Evolutionary conservation across 768 basidiomycete species (phyloP).

Genomic region (Suillus luteus): DNA sequence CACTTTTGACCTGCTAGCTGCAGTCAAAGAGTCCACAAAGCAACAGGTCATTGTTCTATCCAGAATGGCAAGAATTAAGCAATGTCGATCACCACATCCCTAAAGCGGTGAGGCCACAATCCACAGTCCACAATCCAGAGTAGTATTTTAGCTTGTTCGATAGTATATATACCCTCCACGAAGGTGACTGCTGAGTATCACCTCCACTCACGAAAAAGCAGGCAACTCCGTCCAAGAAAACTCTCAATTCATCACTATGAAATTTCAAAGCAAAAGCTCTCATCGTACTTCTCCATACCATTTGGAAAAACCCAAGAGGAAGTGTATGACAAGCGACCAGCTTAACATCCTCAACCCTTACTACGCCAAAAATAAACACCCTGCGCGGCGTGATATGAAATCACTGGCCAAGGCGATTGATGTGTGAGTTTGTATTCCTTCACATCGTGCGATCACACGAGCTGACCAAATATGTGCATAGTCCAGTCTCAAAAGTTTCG

Average conservation of each 20-base stretch:
- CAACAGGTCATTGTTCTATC: background rate
- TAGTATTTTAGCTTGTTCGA: background rate
- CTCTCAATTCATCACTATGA: background rate
- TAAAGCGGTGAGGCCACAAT: background rate
- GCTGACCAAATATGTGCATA: background rate
- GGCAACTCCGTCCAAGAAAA: background rate
- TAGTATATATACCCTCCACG: background rate
- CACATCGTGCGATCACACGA: background rate
- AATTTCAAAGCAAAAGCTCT: background rate
- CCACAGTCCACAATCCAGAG: background rate
- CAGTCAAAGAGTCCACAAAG: background rate
- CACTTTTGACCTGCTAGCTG: background rate
- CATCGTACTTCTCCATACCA: background rate
- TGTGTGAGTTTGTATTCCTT: background rate
- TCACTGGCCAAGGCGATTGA: background rate
- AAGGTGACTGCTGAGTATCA: background rate
- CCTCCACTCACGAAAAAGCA: background rate
- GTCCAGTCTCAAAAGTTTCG: background rate
- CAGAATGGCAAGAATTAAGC: background rate
- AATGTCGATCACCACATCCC: background rate
- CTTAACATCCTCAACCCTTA: background rate
- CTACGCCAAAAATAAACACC: background rate
- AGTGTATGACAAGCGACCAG: slow-evolving; percentile 4
- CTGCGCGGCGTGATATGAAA: background rate
- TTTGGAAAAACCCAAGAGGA: background rate